Evolutionary conservation across 2,329 filamentous ascomycete genomes (phyloP), one percentile per base, ranked within the genome.

Genomic region (Sphaerostilbella broomeana): DNA sequence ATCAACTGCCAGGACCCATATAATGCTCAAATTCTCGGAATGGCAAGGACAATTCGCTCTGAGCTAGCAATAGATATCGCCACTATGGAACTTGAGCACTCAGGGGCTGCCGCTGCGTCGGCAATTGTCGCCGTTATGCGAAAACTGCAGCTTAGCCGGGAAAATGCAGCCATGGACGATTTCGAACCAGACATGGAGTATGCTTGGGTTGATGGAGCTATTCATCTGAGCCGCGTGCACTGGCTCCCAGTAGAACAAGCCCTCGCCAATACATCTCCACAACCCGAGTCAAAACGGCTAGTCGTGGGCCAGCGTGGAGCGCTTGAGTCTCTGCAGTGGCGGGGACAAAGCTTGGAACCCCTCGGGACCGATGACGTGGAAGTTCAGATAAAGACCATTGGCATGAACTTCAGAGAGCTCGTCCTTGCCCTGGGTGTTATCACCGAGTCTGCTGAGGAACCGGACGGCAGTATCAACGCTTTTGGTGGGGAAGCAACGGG

Each of bases 371-470:
- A 30, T 16, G 27, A 30, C 7, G 12, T 30, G 7, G 29, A 31
- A 19, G 17, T 20, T 19, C 9, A 25, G 19, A 15, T 24, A 3
- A 20, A 22, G 3, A 6, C 26, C 19, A n/a, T 9, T 15, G 64
- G 61, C 2, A 16, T 68, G 4, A 66, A 63, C 39, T 65, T 49
- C 19, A 38, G 50, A 15, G 67, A 69, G 42, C 51, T 67, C 6
- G 46, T 67, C 16, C 47, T 57, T 3, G 57, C 61, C 4, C 40
- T 57, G 36, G 52, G 52, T n/a, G 51, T 52, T 12, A 35, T 58
- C 2, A 34, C 45, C 4, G 43, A 42, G 4, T 11, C 22, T 15
- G 27, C 16, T 9, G 16, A 10, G 12, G 27, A 24, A 33, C 7
- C 12, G 22, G 27, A 38, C 13, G 32, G 35, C 2, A 29, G 48